Evolutionary conservation across 371 early-diverging fungal species (phyloP), one percentile per base, ranked within the genome.

Genomic region (Mortierella sp.): DNA sequence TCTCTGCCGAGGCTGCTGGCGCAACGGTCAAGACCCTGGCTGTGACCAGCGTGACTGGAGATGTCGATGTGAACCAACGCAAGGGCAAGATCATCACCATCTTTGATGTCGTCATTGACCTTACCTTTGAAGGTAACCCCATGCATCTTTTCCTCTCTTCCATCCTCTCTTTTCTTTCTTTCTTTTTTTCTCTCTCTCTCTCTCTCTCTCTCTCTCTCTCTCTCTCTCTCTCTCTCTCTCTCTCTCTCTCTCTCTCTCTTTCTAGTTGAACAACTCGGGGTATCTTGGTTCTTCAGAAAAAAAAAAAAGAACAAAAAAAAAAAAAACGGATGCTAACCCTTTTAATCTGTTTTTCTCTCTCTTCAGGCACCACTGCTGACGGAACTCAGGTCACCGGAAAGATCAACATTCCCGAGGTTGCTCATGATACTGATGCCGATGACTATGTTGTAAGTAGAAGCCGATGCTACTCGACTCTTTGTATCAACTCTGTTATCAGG

Each of bases 11-110:
- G 48, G 62, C 80, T 44, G 85, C 85, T 46, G 91, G 88, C 1
- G 71, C 84, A 26, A 81, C 65, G 2, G 91, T 92, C 26, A 75
- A 82, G 37, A 88, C 91, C 47, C 80, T 82, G 18, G 84, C 86
- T 18, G 83, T 95, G 19, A 81, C 84, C 57, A 84, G 86, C 4
- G 89, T 94, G 43, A 84, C 79, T 1, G 97, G 97, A 19, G 98
- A 97, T 82, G 94, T 89, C 9, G 95, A 96, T 62, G 82, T 97
- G 56, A 96, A 95, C 84, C 94, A 95, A 84, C 89, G 98, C 69
- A 97, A 97, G 83, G 96, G 96, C 19, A 94, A 94, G 80, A 83
- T 97, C 52, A 89, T 96, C 53, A 91, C 94, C 23, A 91, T 97
- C 70, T 96, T 87, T 75, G 98, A 97, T 68, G 79, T 97, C 14